Percentiles rank a stretch among this genome's conserved stretches.
phyloP scores from a whole-genome alignment of 1,139 yeast species.

The Zygoascus meyerae region DNA sequence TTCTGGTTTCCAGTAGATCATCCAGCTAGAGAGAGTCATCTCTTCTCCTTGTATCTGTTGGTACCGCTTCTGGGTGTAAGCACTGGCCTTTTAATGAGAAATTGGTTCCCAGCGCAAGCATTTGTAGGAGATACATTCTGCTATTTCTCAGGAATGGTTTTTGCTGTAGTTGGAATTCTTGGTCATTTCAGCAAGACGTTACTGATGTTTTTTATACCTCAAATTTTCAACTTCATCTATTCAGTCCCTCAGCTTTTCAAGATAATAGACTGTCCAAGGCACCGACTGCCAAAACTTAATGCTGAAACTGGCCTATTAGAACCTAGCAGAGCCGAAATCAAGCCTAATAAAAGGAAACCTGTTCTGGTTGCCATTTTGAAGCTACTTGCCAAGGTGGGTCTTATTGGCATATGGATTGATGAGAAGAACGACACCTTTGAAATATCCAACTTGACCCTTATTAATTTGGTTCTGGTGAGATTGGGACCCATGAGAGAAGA shows the following conservation, averaged over 20 bases:
- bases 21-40: conserved; percentile 73
- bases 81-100: conserved; percentile 64
- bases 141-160: conserved; percentile 97
- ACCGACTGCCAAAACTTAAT: conserved; percentile 77
- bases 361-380: conserved; percentile 30
- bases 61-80: conserved; percentile 88
- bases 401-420: conserved; percentile 47
- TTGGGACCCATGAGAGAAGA: conserved; percentile 90
- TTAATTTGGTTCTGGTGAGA: conserved; percentile 76
- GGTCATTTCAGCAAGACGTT: conserved; percentile 96
- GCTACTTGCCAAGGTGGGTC: conserved; percentile 40
- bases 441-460: conserved; percentile 79
- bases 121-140: conserved; percentile 98
- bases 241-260: conserved; percentile 86
- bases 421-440: conserved; percentile 29
- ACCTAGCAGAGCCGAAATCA: conserved; percentile 55
- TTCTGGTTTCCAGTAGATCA: conserved; percentile 43
- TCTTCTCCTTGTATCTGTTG: conserved; percentile 70
- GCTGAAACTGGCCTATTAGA: conserved; percentile 63
- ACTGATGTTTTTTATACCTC: conserved; percentile 79
- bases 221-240: conserved; percentile 79
- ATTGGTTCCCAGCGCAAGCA: conserved; percentile 87
- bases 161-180: conserved; percentile 91
- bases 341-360: conserved; percentile 17
- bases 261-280: conserved; percentile 90